Evolutionary conservation across 129 eudicot genomes (phyloP).

Genomic region (Glebionis coronaria): DNA sequence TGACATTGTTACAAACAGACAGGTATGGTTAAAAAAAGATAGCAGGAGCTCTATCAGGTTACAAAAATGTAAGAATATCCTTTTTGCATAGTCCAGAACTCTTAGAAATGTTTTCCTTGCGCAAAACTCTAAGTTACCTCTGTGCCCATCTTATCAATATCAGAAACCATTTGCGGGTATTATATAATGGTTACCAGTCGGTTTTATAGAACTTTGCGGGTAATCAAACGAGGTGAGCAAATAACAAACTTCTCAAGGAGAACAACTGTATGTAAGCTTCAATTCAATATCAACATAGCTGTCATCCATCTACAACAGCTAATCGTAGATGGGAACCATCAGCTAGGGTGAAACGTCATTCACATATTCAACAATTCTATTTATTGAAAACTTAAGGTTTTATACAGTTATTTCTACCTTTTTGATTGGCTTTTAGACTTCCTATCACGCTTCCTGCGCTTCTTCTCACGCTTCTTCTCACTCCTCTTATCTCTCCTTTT

Average conservation of each 20-base stretch:
- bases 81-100: slow-evolving; percentile 9
- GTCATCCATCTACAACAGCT: slow-evolving; percentile 4
- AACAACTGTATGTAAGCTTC: neutral
- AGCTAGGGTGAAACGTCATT: neutral
- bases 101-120: neutral
- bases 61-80: neutral
- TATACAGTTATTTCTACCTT: no score
- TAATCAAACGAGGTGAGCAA: no score
- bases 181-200: neutral
- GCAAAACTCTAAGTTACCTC: neutral
- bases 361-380: no score
- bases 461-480: no score
- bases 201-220: neutral
- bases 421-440: no score
- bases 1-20: neutral
- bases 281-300: neutral
- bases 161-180: slow-evolving; percentile 16
- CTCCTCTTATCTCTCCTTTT: no score
- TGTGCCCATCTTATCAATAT: neutral
- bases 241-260: no score
- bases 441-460: no score
- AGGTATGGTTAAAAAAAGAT: neutral
- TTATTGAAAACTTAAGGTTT: no score
- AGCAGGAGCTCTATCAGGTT: neutral
- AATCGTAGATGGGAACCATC: neutral